Evolutionary conservation across 192 early-diverging fungal species (phyloP), one percentile per base, ranked within the genome.

Genomic region (Dimargaris cristalligena): DNA sequence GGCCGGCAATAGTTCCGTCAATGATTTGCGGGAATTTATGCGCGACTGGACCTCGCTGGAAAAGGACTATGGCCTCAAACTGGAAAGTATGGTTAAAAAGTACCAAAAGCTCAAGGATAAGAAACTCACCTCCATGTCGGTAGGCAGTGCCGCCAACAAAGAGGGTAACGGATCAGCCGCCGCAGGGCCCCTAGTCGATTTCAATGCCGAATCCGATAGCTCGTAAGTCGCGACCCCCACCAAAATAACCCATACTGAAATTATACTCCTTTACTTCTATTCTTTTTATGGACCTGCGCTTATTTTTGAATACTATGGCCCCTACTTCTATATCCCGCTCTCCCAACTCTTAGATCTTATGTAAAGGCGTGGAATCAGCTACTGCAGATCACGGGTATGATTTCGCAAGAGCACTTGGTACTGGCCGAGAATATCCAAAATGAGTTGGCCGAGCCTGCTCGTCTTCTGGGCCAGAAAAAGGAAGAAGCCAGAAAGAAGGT

Each of bases 101-200:
- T 52, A 52, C 23, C 50, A 52, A 23, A 52, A 52, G 25, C 13
- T 52, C 50, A 52, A 52, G 50, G 50, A 52, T 23, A 52, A 52
- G 50, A 52, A 52, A 26, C 14, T 26, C 14, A 16, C 50, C 13
- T 23, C 50, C 50, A 29, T 52, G 30, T 52, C 50, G 2, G 30
- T 52, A 2, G 50, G 50, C 6, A 16, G 26, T 18, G 1, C 25
- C 26, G 50, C 22, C 50, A 52, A 26, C 23, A 30, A 52, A 2
- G 50, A 30, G 2, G 30, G 50, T 26, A 11, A 14, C 13, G 50
- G 50, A 52, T n/a, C n/a, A n/a, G n/a, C n/a, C n/a, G 8, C 14
- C 22, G 14, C 26, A 18, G 50, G 50, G 13, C 26, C 50, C 22
- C 30, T 52, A 11, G 50, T 29, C 50, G 50, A 52, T 29, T 52